Evolutionary conservation across 1,284 basidiomycete genomes (phyloP), one percentile per base, ranked within the genome.

Genomic region (Grifola frondosa): DNA sequence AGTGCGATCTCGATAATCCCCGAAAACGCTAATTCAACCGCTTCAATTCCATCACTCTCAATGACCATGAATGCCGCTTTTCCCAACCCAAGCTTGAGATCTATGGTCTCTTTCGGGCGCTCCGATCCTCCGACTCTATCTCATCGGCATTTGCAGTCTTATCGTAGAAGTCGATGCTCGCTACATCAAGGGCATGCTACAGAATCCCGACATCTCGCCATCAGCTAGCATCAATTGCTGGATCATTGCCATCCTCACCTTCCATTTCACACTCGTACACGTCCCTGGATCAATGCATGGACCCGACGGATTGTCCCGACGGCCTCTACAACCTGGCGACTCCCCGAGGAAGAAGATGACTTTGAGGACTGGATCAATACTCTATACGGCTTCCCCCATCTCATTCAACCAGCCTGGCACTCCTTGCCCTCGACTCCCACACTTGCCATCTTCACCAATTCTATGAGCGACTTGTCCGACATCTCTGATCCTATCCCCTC

Each of bases 1-100:
- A 72, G 44, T 37, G 53, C 17, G 63, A 65, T 28, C 30, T 38
- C 0, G 32, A 54, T 16, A 26, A 43, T 10, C 53, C 53, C 3
- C 30, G 24, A 16, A 39, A 26, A n/a, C 39, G 44, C 4, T 50
- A 44, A 26, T 51, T 22, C 20, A 44, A 46, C 12, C 32, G 42
- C 1, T 62, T 56, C 32, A 50, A 58, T 20, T 49, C 39, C 16
- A 65, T 75, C 9, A 60, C 63, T 0, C 58, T 64, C 42, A 69
- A 65, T 32, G 60, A 69, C 0, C 20, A 56, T 0, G 68, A 77
- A 47, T 39, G 56, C 0, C 30, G 54, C 1, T 75, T 70, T 38
- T 71, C 64, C 1, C 71, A 75, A 38, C 55, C 68, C 0, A 74
- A 75, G 39, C 39, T 70, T 1, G 65, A 75, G 38, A 37, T 76